Conservation (phyloP, 2,329 filamentous ascomycete genomes). For the Elsinoe perseae region DNA sequence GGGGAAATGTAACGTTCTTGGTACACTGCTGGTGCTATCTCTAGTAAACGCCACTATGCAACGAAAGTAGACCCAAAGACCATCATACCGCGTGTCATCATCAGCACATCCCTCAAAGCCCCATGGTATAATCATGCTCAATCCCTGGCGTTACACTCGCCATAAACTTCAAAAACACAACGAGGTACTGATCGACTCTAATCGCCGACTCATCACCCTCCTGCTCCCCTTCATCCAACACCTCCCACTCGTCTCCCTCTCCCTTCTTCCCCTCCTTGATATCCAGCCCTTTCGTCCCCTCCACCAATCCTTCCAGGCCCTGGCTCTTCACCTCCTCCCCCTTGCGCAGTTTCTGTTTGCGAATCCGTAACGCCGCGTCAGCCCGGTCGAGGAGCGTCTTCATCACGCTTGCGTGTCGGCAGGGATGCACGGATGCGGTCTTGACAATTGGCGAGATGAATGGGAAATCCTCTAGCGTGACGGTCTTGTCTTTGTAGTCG, state of each 20-base stretch:
- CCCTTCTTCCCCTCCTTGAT: conserved; percentile 49
- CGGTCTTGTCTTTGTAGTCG: conserved; percentile 97
- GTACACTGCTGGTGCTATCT: neutral
- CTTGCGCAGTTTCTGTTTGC: conserved; percentile 67
- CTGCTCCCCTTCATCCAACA: conserved; percentile 47
- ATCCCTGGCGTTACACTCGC: conserved; percentile 82
- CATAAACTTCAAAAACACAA: conserved; percentile 77
- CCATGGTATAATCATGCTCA: conserved; percentile 97
- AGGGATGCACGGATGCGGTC: conserved; percentile 94
- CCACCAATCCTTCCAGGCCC: conserved; percentile 79
- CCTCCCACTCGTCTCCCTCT: conserved; percentile 56
- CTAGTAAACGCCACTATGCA: neutral
- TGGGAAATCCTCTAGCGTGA: conserved; percentile 94
- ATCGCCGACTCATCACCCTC: conserved; percentile 71
- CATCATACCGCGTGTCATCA: neutral
- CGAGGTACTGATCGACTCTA: conserved; percentile 78
- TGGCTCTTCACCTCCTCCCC: conserved; percentile 42
- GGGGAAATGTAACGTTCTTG: no score
- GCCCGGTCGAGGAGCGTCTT: conserved; percentile 93
- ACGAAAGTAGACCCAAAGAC: neutral
- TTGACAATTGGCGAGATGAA: conserved; percentile 88
- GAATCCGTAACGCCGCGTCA: conserved; percentile 82
- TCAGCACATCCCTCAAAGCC: conserved; percentile 50
- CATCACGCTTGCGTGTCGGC: conserved; percentile 97
- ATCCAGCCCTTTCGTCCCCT: conserved; percentile 57